Base-by-base conservation (phyloP, 2,329 filamentous ascomycete genomes). In the Colletotrichum sp. region DNA sequence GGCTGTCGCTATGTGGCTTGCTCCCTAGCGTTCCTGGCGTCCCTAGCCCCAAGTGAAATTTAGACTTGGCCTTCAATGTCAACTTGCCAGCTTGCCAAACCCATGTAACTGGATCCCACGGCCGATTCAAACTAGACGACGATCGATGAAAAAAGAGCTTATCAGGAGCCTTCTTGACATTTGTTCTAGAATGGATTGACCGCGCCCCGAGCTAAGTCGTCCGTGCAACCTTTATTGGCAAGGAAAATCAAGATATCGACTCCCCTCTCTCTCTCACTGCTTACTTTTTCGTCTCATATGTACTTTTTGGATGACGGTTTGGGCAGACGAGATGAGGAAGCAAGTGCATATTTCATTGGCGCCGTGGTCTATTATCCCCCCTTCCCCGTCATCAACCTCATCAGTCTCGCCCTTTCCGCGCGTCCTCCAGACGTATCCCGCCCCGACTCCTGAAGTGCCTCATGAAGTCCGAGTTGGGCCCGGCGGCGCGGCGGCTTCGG, bases 381-480 rank as follows among this genome's bases (percentile, higher is more conserved):
- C 18, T 12, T 27, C 29, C 13, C 31, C 11, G 6, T 55, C 47
- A 15, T 33, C 29, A 36, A 27, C 7, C 11, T 57, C 47, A 27
- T 66, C 61, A 73, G 29, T 62, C 67, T 29, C 71, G 67, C 33
- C 71, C 67, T 51, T 64, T 71, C 29, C 72, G 55, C 24, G 58
- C 72, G 15, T 74, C 72, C 16, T 62, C 47, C 18, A 74, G 68
- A 36, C 55, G 72, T 67, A 74, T 72, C n/a, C 72, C 72, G 4
- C 72, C 72, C n/a, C 72, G 68, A 34, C 61, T 59, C 57, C 31
- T 62, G 34, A 74, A 74, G 69, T 74, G 72, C 34, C 69, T 66
- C 72, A 74, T 74, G 36, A 62, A 74, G 47, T 74, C 72, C 29
- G 72, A 74, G 24, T 54, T 62, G 68, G 72, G 68, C 18, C 72